phyloP scores from a whole-genome alignment of 2,329 filamentous ascomycete species.

The Venturia asperata region DNA sequence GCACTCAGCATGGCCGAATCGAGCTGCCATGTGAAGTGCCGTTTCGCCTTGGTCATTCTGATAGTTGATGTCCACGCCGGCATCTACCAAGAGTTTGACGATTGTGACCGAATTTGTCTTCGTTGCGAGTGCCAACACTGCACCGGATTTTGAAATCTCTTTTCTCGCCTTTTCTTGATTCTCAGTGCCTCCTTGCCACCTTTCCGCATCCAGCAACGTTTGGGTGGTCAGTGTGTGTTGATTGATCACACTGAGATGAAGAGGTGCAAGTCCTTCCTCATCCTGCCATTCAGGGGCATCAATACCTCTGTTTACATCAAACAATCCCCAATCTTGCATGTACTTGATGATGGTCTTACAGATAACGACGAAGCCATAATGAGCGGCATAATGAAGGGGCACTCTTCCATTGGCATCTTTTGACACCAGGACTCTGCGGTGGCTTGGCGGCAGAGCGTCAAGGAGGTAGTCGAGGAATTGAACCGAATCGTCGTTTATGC shows the following conservation, averaged over 20 bases:
- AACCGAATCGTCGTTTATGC: slow-evolving; percentile 67
- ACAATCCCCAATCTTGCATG: slow-evolving; percentile 84
- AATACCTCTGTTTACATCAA: slow-evolving; percentile 76
- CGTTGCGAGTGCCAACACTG: slow-evolving; percentile 79
- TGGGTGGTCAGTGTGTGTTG: slow-evolving; percentile 83
- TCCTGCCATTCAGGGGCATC: slow-evolving; percentile 89
- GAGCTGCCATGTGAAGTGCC: slow-evolving; percentile 82
- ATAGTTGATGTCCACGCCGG: slow-evolving; percentile 88
- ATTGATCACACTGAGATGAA: slow-evolving; percentile 87
- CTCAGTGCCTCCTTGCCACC: slow-evolving; percentile 59
- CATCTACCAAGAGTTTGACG: slow-evolving; percentile 78
- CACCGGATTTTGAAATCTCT: slow-evolving; percentile 71
- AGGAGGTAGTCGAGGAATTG: slow-evolving; percentile 58
- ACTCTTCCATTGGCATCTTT: slow-evolving; percentile 75
- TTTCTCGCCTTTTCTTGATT: slow-evolving; percentile 59
- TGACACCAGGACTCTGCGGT: slow-evolving; percentile 59
- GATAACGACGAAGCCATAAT: slow-evolving; percentile 89
- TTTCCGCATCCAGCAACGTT: slow-evolving; percentile 71
- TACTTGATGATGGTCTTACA: slow-evolving; percentile 80
- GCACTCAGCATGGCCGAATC: slow-evolving; percentile 78
- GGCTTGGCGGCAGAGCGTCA: slow-evolving; percentile 58
- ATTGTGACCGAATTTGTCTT: slow-evolving; percentile 82
- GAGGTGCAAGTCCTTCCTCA: slow-evolving; percentile 77
- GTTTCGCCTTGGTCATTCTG: slow-evolving; percentile 86
- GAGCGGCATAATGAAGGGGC: slow-evolving; percentile 86